Percentiles rank a stretch among this genome's conserved stretches.
These are phyloP conservation scores for Adansonia grandidieri DNA, from an alignment of 441 rosid genomes.

Conservation along the genomic window DNA sequence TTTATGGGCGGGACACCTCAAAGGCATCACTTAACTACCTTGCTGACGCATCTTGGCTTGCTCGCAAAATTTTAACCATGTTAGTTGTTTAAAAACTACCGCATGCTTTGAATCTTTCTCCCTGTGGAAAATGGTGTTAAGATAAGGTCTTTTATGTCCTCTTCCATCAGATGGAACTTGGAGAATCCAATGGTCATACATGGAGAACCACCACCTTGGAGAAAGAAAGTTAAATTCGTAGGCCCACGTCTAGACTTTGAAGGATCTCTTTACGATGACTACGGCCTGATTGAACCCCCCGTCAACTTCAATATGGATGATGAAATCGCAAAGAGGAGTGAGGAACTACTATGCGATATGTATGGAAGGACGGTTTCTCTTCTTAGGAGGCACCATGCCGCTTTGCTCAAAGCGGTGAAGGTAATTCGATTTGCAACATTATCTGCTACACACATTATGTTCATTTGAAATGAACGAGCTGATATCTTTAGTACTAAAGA, in stretches of 20 bases:
- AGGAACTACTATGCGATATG: constrained; percentile 62
- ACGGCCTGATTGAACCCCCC: constrained; percentile 74
- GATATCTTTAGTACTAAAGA: constrained; percentile 10
- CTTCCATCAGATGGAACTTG: constrained; percentile 79
- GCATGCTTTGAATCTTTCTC: constrained; percentile 24
- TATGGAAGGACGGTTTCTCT: constrained; percentile 68
- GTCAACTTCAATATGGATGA: constrained; percentile 87
- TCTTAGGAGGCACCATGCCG: constrained; percentile 73
- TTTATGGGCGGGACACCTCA: constrained; percentile 87
- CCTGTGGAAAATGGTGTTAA: constrained; percentile 17
- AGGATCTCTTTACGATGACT: constrained; percentile 85
- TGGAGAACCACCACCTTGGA: constrained; percentile 94
- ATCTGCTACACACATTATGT: background rate
- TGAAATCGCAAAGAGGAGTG: constrained; percentile 73
- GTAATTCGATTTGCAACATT: constrained; percentile 36
- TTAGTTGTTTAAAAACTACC: constrained; percentile 34
- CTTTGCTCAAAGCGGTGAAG: constrained; percentile 86
- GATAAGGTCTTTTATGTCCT: constrained; percentile 18
- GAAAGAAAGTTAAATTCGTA: constrained; percentile 67
- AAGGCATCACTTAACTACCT: constrained; percentile 81
- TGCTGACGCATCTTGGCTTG: constrained; percentile 96
- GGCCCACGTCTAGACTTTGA: constrained; percentile 95
- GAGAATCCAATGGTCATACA: constrained; percentile 93
- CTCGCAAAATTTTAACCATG: constrained; percentile 90
- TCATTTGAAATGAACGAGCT: background rate